Percentiles rank a stretch among this genome's conserved stretches.
phyloP scores from a whole-genome alignment of 2,329 filamentous ascomycete species.

The Cordyceps cicadae region DNA sequence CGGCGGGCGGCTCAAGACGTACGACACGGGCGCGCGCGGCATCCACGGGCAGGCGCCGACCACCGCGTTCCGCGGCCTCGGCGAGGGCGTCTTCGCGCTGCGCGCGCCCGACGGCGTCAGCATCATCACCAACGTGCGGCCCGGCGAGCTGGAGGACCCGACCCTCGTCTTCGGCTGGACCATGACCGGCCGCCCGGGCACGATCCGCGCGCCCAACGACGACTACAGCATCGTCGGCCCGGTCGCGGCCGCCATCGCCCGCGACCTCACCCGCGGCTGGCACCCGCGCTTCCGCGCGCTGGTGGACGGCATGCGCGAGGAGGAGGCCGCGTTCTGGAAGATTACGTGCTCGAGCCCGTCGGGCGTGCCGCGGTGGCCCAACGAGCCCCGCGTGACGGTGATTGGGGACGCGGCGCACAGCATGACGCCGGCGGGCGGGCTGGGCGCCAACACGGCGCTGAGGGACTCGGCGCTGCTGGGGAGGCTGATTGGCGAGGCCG shows the following conservation, averaged over 20 bases:
- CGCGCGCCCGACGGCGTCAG: slow-evolving; percentile 38
- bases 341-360: slow-evolving; percentile 54
- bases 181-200: slow-evolving; percentile 48
- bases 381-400: slow-evolving; percentile 48
- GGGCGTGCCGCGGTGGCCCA: slow-evolving; percentile 53
- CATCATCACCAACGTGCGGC: slow-evolving; percentile 56
- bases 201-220: slow-evolving; percentile 50
- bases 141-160: slow-evolving; percentile 51
- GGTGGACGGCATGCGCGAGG: slow-evolving; percentile 48
- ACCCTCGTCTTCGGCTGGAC: slow-evolving; percentile 55
- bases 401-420: slow-evolving; percentile 51
- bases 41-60: slow-evolving; percentile 59
- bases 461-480: slow-evolving; percentile 47
- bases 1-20: slow-evolving; percentile 49
- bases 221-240: slow-evolving; percentile 50
- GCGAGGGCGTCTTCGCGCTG: slow-evolving; percentile 52
- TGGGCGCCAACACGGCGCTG: slow-evolving; percentile 50
- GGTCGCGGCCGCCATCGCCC: slow-evolving; percentile 50
- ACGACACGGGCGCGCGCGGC: slow-evolving; percentile 53
- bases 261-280: slow-evolving; percentile 45
- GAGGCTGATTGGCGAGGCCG: slow-evolving; percentile 40
- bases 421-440: slow-evolving; percentile 50
- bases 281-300: slow-evolving; percentile 46
- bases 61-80: slow-evolving; percentile 51
- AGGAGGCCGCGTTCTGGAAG: slow-evolving; percentile 57